Percentiles rank a stretch among this genome's conserved stretches.
Evolutionary conservation across 148 eudicot genomes (phyloP).

Genomic region (Fagopyrum tataricum): DNA sequence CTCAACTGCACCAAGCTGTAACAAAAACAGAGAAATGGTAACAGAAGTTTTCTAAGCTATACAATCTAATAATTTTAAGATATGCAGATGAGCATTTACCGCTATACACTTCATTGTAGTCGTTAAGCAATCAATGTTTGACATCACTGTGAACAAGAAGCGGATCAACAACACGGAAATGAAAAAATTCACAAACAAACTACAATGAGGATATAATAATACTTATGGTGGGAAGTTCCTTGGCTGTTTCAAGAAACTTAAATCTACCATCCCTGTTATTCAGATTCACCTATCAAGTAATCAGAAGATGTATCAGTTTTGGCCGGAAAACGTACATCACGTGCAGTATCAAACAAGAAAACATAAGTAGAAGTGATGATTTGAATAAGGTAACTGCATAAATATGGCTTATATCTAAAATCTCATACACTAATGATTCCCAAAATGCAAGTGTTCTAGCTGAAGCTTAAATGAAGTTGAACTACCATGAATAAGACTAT

Average conservation of each 20-base stretch:
- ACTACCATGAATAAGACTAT: slow-evolving; percentile 9
- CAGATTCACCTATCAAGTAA: slow-evolving; percentile 37
- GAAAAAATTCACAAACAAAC: not conserved
- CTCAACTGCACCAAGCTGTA: slow-evolving; percentile 88
- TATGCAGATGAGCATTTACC: slow-evolving; percentile 28
- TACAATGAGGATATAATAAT: slow-evolving; percentile 26
- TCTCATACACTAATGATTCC: not conserved
- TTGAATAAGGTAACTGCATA: not conserved
- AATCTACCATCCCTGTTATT: slow-evolving; percentile 45
- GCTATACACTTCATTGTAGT: slow-evolving; percentile 89
- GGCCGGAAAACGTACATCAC: not conserved
- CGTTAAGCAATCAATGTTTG: slow-evolving; percentile 50
- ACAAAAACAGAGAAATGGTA: slow-evolving; percentile 5
- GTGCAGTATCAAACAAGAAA: not conserved
- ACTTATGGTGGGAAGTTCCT: slow-evolving; percentile 80
- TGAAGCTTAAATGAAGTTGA: slow-evolving; percentile 1
- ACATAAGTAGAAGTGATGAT: not conserved
- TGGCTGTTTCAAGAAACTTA: slow-evolving; percentile 55
- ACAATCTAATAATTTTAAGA: not conserved
- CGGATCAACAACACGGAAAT: not conserved
- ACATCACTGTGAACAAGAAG: slow-evolving; percentile 44
- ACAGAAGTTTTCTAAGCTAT: not conserved
- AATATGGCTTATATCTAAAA: not conserved
- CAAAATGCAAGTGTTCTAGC: not conserved
- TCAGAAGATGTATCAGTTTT: not conserved